A percentile compares a stretch with the other conserved stretches of the same genome.
These are phyloP conservation scores for Fistulinella staudtii DNA, from an alignment of 1,284 basidiomycete genomes.

Conservation along the genomic window DNA sequence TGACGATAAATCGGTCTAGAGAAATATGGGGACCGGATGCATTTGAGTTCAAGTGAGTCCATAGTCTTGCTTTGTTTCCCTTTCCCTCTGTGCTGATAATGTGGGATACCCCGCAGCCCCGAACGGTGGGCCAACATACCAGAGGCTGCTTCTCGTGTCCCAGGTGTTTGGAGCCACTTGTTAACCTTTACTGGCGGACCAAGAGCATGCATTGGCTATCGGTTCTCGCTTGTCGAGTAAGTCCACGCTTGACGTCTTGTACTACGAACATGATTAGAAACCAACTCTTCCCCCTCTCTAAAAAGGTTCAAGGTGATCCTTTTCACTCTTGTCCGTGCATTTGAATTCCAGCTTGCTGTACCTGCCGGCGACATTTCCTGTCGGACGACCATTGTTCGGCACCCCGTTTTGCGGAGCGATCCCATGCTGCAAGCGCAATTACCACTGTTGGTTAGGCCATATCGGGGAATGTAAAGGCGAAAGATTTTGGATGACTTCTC, in stretches of 20 bases:
- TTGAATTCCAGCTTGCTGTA: background rate
- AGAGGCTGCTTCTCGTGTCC: constrained; percentile 42
- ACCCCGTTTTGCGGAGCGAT: background rate
- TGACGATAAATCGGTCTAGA: constrained; percentile 37
- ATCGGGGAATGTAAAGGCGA: background rate
- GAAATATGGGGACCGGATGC: constrained; percentile 47
- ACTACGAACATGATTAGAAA: background rate
- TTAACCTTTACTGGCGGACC: constrained; percentile 61
- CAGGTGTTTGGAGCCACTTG: constrained; percentile 57
- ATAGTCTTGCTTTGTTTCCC: background rate
- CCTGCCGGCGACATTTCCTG: background rate
- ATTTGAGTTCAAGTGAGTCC: constrained; percentile 23
- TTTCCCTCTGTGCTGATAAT: no score
- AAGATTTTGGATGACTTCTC: no score
- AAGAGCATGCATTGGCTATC: constrained; percentile 64
- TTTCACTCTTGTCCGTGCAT: background rate
- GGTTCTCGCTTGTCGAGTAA: constrained; percentile 65
- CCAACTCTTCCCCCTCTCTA: background rate
- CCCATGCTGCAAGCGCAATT: background rate
- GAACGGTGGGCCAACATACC: constrained; percentile 56
- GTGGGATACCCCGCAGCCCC: constrained; percentile 34
- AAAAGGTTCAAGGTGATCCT: constrained; percentile 55
- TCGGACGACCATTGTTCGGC: background rate
- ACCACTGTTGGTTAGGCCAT: background rate
- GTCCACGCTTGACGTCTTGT: constrained; percentile 10